Conservation (phyloP, 78 protist genomes). For the Dictyostelium citrinum region DNA sequence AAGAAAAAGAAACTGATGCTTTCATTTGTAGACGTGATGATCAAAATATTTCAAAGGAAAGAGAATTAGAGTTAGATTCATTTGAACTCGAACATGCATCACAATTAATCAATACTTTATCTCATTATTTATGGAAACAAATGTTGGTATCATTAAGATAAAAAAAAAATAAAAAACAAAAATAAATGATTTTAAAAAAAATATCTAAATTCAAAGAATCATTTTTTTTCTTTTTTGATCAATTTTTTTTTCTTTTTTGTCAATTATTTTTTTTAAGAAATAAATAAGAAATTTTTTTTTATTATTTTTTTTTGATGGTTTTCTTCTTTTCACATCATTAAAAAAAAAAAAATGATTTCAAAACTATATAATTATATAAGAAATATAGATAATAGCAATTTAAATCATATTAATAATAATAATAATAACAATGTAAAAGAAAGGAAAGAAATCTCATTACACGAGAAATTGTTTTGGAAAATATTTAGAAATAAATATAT, state of each 20-base stretch:
- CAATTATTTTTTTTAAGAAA: too few relatives aligned
- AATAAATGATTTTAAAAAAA: neutral
- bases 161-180: neutral
- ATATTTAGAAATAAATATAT: neutral
- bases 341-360: neutral
- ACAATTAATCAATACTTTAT: conserved; percentile 63
- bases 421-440: too few relatives aligned
- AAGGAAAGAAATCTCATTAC: too few relatives aligned
- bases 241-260: too few relatives aligned
- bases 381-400: neutral
- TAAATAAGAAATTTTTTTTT: too few relatives aligned
- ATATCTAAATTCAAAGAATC: too few relatives aligned
- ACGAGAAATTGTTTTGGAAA: neutral
- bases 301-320: neutral
- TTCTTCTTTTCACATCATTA: neutral
- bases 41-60: conserved; percentile 16
- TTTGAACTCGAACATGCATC: conserved; percentile 41
- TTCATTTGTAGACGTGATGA: conserved; percentile 62
- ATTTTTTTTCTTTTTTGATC: too few relatives aligned
- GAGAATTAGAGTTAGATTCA: conserved; percentile 39
- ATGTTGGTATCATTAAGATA: neutral
- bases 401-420: too few relatives aligned
- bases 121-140: conserved; percentile 73
- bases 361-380: neutral
- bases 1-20: conserved; percentile 61